Conservation (phyloP, 2,329 filamentous ascomycete genomes). For the Dothistroma septosporum region DNA sequence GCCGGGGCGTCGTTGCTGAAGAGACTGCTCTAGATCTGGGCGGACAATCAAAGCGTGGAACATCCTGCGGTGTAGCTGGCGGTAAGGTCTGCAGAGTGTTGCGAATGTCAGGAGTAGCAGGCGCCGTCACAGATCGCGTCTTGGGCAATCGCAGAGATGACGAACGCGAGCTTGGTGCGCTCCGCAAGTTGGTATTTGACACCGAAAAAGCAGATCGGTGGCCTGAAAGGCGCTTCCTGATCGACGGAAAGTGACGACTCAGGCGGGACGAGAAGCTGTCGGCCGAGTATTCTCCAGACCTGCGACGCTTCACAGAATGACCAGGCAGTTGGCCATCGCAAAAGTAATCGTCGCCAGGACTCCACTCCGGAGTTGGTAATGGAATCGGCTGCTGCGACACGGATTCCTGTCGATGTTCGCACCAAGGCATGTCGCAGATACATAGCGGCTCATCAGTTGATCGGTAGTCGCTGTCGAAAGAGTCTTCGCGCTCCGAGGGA, state of each 20-base stretch:
- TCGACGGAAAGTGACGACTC: conserved; percentile 46
- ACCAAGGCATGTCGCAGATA: conserved; percentile 62
- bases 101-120: conserved; percentile 33
- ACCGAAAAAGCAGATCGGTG: conserved; percentile 39
- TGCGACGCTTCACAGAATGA: conserved; percentile 54
- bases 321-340: conserved; percentile 55
- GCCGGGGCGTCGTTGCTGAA: conserved; percentile 9
- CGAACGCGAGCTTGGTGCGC: conserved; percentile 41
- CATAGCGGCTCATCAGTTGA: conserved; percentile 52
- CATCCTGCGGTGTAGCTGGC: not conserved
- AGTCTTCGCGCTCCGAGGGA: conserved; percentile 64
- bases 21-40: conserved; percentile 14
- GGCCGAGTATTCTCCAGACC: conserved; percentile 57
- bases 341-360: conserved; percentile 53
- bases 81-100: conserved; percentile 17
- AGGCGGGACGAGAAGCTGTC: conserved; percentile 62
- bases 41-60: conserved; percentile 14
- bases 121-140: conserved; percentile 52
- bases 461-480: conserved; percentile 38
- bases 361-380: conserved; percentile 27
- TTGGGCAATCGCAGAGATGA: conserved; percentile 76
- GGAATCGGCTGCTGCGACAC: conserved; percentile 8
- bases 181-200: conserved; percentile 28
- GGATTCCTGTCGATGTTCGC: conserved; percentile 47
- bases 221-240: conserved; percentile 54